Evolutionary conservation across 129 eudicot genomes (phyloP), one percentile per base, ranked within the genome.

Genomic region (Flaveria sonorensis): DNA sequence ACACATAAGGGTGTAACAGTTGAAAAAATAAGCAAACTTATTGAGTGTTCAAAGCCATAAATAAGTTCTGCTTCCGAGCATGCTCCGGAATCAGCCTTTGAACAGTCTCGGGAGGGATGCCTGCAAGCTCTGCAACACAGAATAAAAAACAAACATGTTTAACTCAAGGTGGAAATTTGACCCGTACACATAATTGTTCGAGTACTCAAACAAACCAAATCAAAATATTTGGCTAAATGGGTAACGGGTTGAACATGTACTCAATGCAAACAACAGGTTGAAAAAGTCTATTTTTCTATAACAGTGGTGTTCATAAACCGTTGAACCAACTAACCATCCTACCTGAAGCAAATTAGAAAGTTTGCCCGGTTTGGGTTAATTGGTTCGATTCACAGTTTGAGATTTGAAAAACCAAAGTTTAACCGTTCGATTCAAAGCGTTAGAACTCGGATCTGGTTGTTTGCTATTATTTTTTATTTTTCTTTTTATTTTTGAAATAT

Each of bases 61-160:
- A 93, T 68, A 88, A 85, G 87, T 89, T 90, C 70, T 93, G 98
- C 77, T 84, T 88, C 72, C 97, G 83, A 51, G 98, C 98, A 87
- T 93, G 97, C 77, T 93, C 98, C 39, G 98, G 98, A 48, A 93
- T 84, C 66, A 93, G 91, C 78, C 96, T 89, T 48, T 83, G 85
- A 50, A 90, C 71, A 69, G 86, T 90, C 61, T 93, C 97, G 3
- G 87, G 74, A 60, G 97, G 96, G 71, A 93, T 86, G 75, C 97
- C 89, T 4, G 87, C 85, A 71, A 93, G 96, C 85, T 93, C 98
- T 93, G 91, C 36, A 28, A 19, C 76, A 30, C 52, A 86, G 20
- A 45, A 46, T 10, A 14, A 45, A 57, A 60, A 65, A 2, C 28
- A 6, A 48, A 45, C 56, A 8, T 24, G 50, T 24, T 43, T 15